Evolutionary conservation across 2,329 filamentous ascomycete species (phyloP).

Genomic region (Aspergillus floridensis): DNA sequence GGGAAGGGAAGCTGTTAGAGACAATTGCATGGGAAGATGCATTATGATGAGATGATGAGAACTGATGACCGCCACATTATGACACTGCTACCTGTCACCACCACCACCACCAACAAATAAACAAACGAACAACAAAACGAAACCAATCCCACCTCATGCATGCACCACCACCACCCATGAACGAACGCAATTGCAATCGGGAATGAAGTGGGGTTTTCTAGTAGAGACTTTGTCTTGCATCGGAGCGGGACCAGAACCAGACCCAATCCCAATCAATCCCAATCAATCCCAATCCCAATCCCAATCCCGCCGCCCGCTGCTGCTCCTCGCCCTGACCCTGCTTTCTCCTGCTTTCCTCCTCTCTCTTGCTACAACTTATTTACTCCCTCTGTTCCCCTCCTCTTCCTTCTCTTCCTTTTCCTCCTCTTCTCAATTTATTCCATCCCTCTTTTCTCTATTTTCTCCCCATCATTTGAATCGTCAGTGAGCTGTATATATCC

Average conservation of each 20-base stretch:
- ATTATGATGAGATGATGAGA: background rate
- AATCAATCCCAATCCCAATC: background rate
- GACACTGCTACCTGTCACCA: no score
- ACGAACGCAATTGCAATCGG: background rate
- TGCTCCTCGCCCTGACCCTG: background rate
- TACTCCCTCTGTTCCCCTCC: conserved; percentile 11
- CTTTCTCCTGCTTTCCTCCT: background rate
- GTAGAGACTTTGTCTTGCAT: background rate
- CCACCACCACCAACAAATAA: background rate
- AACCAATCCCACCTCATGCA: background rate
- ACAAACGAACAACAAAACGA: background rate
- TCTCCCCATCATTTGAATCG: background rate
- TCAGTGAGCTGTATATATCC: conserved; percentile 1
- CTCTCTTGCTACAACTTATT: background rate
- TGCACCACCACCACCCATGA: background rate
- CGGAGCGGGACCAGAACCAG: background rate
- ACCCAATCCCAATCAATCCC: no score
- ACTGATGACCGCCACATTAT: background rate
- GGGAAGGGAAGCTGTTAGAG: background rate
- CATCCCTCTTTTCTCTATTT: conserved; percentile 7
- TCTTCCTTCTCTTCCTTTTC: conserved; percentile 13
- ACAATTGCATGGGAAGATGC: no score
- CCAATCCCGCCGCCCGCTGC: conserved; percentile 2
- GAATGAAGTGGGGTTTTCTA: background rate
- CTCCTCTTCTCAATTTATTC: conserved; percentile 4